Evolutionary conservation across 441 rosid species (phyloP).

Genomic region (Eruca vesicaria): DNA sequence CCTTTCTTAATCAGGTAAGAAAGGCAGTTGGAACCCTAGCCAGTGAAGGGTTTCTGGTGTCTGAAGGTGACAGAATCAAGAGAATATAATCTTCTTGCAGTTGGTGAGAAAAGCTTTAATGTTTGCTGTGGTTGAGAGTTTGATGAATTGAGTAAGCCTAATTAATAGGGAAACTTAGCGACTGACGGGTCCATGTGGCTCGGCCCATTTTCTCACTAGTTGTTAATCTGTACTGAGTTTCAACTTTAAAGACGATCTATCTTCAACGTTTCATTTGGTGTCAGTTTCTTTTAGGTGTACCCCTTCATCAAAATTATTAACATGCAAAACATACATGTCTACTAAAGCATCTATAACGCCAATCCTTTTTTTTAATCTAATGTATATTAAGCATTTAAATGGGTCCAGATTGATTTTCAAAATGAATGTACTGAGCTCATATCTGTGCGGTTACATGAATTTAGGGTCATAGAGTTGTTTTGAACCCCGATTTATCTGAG

Average conservation of each 20-base stretch:
- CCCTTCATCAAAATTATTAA: no score
- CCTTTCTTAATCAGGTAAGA: constrained; percentile 51
- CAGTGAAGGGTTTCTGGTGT: constrained; percentile 65
- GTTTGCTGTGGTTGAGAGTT: background rate
- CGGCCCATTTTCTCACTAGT: background rate
- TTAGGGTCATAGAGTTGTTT: no score
- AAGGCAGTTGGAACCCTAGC: constrained; percentile 67
- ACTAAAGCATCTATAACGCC: no score
- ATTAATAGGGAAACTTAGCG: background rate
- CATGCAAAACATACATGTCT: no score
- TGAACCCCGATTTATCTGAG: no score
- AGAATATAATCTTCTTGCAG: constrained; percentile 43
- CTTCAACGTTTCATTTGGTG: background rate
- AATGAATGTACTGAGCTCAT: no score
- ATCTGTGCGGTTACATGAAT: no score
- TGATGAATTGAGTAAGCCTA: constrained; percentile 1
- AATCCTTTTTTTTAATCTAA: no score
- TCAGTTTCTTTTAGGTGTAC: background rate
- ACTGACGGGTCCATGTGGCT: constrained; percentile 3
- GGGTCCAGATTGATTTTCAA: no score
- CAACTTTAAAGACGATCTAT: background rate
- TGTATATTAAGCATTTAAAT: no score
- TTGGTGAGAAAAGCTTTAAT: background rate
- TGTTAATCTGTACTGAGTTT: constrained; percentile 1
- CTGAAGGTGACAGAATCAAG: constrained; percentile 73